These are phyloP conservation scores for Eleusine indica DNA, from an alignment of 176 grass and related monocot species.

Conservation along the genomic window DNA sequence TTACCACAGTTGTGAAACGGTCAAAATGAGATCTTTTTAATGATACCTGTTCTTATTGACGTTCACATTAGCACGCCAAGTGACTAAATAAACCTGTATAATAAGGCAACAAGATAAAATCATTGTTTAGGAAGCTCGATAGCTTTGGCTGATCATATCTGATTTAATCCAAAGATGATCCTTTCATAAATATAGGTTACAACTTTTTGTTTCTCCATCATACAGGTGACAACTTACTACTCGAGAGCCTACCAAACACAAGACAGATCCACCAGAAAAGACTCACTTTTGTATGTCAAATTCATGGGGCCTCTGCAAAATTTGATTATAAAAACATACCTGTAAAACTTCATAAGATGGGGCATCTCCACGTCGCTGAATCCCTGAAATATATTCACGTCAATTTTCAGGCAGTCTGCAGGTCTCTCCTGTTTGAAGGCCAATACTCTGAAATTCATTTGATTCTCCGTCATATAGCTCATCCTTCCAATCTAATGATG, in stretches of 20 bases:
- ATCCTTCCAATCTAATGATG: slow-evolving; percentile 46
- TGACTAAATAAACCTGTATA: slow-evolving; percentile 65
- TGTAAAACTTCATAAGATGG: slow-evolving; percentile 59
- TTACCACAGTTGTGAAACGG: background rate
- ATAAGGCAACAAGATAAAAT: slow-evolving; percentile 21
- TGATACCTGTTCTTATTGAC: slow-evolving; percentile 57
- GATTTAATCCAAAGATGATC: slow-evolving; percentile 18
- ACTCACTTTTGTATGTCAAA: background rate
- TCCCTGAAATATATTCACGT: slow-evolving; percentile 30
- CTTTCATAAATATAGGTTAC: slow-evolving; percentile 6
- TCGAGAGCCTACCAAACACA: slow-evolving; percentile 4
- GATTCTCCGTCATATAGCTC: slow-evolving; percentile 78
- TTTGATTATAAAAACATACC: slow-evolving; percentile 42
- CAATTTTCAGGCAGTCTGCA: slow-evolving; percentile 47
- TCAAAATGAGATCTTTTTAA: background rate
- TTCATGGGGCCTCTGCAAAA: background rate
- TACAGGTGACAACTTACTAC: background rate
- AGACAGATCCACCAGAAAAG: background rate
- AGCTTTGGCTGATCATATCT: background rate
- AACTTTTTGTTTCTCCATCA: background rate
- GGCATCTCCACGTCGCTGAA: slow-evolving; percentile 17
- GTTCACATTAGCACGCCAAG: slow-evolving; percentile 66
- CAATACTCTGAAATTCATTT: slow-evolving; percentile 52
- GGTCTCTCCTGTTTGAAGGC: slow-evolving; percentile 57
- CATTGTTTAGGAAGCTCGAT: no score